Percentiles rank a stretch among this genome's conserved stretches.
phyloP scores from a whole-genome alignment of 2,329 filamentous ascomycete species.

The Didymella lethalis region DNA sequence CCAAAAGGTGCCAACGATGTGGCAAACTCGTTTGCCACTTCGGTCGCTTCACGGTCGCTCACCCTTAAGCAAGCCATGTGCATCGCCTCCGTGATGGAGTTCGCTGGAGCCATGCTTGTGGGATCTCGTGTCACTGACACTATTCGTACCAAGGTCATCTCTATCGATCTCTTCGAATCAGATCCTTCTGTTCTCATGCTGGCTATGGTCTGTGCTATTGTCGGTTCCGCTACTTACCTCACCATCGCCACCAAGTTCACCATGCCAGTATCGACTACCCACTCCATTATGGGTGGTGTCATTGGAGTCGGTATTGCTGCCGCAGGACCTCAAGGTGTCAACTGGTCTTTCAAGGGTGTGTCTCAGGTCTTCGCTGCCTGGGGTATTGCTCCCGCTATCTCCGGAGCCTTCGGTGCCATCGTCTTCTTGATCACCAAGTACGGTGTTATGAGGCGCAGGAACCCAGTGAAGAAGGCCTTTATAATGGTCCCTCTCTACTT shows the following conservation, averaged over 20 bases:
- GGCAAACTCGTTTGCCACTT: slow-evolving; percentile 59
- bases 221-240: slow-evolving; percentile 61
- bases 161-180: slow-evolving; percentile 54
- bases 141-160: slow-evolving; percentile 59
- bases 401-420: slow-evolving; percentile 62
- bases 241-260: slow-evolving; percentile 58
- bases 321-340: slow-evolving; percentile 62
- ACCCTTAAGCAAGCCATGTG: slow-evolving; percentile 59
- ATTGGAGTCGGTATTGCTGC: slow-evolving; percentile 58
- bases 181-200: slow-evolving; percentile 60
- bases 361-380: slow-evolving; percentile 66
- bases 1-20: slow-evolving; percentile 52
- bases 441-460: slow-evolving; percentile 61
- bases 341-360: slow-evolving; percentile 66
- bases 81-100: slow-evolving; percentile 56
- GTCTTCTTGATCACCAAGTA: slow-evolving; percentile 67
- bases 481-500: slow-evolving; percentile 48
- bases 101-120: slow-evolving; percentile 54
- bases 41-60: slow-evolving; percentile 57
- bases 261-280: neutral
- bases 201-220: slow-evolving; percentile 63
- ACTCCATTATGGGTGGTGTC: neutral
- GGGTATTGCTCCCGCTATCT: slow-evolving; percentile 66
- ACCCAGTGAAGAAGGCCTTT: slow-evolving; percentile 63
- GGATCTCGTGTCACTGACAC: slow-evolving; percentile 55